Evolutionary conservation across 2,329 filamentous ascomycete genomes (phyloP).

Genomic region (Hymenoscyphus fructigenus): DNA sequence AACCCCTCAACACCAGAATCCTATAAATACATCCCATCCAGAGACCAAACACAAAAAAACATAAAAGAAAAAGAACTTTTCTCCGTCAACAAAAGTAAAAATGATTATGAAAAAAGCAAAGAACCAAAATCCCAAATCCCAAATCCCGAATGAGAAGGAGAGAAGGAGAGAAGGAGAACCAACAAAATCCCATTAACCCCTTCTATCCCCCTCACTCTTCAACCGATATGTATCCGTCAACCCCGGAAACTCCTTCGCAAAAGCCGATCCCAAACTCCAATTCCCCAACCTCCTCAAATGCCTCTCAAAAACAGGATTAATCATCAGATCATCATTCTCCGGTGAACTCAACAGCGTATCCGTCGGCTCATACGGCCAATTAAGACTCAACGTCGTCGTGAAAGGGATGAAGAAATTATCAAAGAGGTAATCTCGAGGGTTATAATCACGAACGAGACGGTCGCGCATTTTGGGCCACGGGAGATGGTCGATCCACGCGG

Average conservation of each 20-base stretch:
- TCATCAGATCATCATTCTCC: slow-evolving; percentile 64
- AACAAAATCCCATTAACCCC: slow-evolving; percentile 6
- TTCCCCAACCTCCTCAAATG: slow-evolving; percentile 75
- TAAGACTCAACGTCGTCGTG: slow-evolving; percentile 71
- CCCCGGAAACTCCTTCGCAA: slow-evolving; percentile 63
- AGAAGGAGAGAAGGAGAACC: not conserved
- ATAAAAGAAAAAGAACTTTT: not conserved
- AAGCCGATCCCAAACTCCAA: slow-evolving; percentile 74
- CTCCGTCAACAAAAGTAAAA: not conserved
- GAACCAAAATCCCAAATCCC: not conserved
- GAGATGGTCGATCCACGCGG: slow-evolving; percentile 79
- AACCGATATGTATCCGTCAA: slow-evolving; percentile 46
- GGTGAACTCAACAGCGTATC: slow-evolving; percentile 63
- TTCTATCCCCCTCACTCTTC: slow-evolving; percentile 31
- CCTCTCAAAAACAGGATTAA: slow-evolving; percentile 84
- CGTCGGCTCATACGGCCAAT: slow-evolving; percentile 79
- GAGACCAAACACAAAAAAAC: not conserved
- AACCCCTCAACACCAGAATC: not conserved
- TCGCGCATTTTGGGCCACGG: slow-evolving; percentile 79
- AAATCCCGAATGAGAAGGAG: too few relatives aligned
- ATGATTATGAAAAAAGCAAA: not conserved
- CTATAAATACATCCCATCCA: not conserved
- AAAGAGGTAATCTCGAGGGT: slow-evolving; percentile 57
- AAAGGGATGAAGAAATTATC: slow-evolving; percentile 83
- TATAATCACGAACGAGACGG: slow-evolving; percentile 53